Base-by-base conservation (phyloP, 2,329 filamentous ascomycete genomes). In the Fusarium torreyae region DNA sequence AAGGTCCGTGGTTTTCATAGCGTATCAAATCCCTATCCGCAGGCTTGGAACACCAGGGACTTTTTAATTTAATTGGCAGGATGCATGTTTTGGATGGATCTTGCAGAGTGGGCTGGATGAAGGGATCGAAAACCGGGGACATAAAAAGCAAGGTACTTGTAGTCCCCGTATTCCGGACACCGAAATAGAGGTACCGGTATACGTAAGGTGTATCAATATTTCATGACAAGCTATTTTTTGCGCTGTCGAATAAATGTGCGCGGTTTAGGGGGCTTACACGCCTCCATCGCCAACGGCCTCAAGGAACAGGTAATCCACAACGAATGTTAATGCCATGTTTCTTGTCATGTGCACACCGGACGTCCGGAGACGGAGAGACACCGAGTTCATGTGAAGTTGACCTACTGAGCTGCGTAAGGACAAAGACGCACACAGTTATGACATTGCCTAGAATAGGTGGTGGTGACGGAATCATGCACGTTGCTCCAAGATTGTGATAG, bases 311-410 rank as follows among this genome's bases (percentile, higher is more conserved):
- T 39, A 70, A 57, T 49, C 55, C 56, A 61, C 54, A 46, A 43
- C 31, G 42, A 53, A 65, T 50, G 36, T 48, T 34, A 57, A 55
- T 63, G 52, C 48, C 56, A 52, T 44, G 40, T 50, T 24, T 45
- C 31, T 34, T 57, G 44, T 51, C 18, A 14, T 20, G 26, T 43
- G 36, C 40, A 39, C n/a, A 40, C 49, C 68, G 72, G 69, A 52
- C 63, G 50, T 50, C 67, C 67, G 71, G 71, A 68, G 70, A 73
- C 67, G 71, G 70, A 72, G 70, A 72, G 63, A 68, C 52, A 56
- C 70, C 68, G 61, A 71, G 66, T 56, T 38, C 31, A 22, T 46
- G 40, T 20, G 17, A 9, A 34, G 15, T 24, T 18, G 17, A 44
- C 26, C 26, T 31, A 28, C 26, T 9, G 26, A 9, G 26, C 26